These are phyloP conservation scores for Colletotrichum noveboracense DNA, from an alignment of 2,329 filamentous ascomycete genomes.

Conservation along the genomic window DNA sequence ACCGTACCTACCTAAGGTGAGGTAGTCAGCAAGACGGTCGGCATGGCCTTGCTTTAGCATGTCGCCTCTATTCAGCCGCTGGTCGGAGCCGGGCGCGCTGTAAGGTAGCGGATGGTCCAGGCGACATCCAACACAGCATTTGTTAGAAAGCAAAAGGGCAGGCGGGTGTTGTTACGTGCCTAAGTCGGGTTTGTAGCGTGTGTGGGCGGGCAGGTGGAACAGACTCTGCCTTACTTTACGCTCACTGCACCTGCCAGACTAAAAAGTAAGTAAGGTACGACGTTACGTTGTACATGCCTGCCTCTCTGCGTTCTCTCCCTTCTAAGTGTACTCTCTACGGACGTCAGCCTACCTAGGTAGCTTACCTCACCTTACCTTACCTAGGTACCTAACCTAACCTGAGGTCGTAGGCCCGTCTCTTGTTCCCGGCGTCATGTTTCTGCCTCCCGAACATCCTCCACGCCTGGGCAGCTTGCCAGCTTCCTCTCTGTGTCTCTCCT, in stretches of 20 bases:
- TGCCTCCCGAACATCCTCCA: not conserved
- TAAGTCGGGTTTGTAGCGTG: not conserved
- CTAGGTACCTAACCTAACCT: not conserved
- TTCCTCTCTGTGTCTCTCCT: not conserved
- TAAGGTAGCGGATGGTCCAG: not conserved
- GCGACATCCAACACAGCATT: not conserved
- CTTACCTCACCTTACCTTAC: not conserved
- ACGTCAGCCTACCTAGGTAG: not conserved
- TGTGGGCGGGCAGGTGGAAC: not conserved
- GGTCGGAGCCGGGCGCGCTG: not conserved
- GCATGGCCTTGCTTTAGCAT: not conserved
- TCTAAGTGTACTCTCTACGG: not conserved
- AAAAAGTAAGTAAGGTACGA: not conserved
- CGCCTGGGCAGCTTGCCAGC: not conserved
- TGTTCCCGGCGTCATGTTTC: not conserved
- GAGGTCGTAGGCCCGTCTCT: not conserved
- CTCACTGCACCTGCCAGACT: not conserved
- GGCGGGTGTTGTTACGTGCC: not conserved
- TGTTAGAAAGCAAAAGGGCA: not conserved
- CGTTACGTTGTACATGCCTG: not conserved
- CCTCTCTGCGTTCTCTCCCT: not conserved
- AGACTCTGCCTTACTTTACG: not conserved
- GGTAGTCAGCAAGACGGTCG: not conserved
- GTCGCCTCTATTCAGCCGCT: not conserved
- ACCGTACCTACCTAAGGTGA: not conserved